These are phyloP conservation scores for Pleurotus tuber-regium DNA, from an alignment of 768 basidiomycete genomes.

Conservation along the genomic window DNA sequence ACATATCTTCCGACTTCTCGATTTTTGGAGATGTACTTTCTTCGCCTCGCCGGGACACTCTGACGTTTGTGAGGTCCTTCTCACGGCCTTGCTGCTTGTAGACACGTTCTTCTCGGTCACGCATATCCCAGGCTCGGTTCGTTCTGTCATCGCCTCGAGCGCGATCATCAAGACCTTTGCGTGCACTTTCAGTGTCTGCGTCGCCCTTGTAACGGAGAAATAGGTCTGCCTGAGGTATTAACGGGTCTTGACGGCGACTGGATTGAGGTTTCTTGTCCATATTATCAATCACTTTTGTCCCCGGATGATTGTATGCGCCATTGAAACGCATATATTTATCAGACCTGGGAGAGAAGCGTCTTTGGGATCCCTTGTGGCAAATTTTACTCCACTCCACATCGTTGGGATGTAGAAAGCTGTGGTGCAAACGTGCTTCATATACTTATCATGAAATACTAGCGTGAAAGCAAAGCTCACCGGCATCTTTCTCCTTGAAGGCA, in stretches of 20 bases:
- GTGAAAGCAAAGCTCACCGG: conserved; percentile 33
- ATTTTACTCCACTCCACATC: conserved; percentile 41
- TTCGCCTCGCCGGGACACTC: neutral
- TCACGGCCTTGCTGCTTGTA: conserved; percentile 10
- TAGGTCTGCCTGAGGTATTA: conserved; percentile 42
- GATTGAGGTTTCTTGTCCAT: conserved; percentile 13
- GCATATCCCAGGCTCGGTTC: neutral
- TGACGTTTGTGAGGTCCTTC: conserved; percentile 9
- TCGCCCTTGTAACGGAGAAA: conserved; percentile 33
- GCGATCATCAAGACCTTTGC: neutral
- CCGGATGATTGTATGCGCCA: neutral
- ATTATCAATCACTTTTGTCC: conserved; percentile 1
- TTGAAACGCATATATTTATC: conserved; percentile 16
- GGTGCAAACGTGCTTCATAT: neutral
- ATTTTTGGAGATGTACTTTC: neutral
- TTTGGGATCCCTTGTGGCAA: conserved; percentile 14
- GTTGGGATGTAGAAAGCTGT: conserved; percentile 48
- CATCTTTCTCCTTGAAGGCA: conserved; percentile 49
- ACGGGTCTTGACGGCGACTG: conserved; percentile 30
- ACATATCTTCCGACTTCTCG: conserved; percentile 8
- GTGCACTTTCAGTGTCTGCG: conserved; percentile 16
- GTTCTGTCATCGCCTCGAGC: neutral
- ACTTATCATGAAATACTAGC: neutral
- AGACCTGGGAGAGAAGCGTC: conserved; percentile 9
- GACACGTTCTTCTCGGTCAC: neutral